Evolutionary conservation across 2,329 filamentous ascomycete genomes (phyloP), one percentile per base, ranked within the genome.

Genomic region (Pyrenochaeta sp.): DNA sequence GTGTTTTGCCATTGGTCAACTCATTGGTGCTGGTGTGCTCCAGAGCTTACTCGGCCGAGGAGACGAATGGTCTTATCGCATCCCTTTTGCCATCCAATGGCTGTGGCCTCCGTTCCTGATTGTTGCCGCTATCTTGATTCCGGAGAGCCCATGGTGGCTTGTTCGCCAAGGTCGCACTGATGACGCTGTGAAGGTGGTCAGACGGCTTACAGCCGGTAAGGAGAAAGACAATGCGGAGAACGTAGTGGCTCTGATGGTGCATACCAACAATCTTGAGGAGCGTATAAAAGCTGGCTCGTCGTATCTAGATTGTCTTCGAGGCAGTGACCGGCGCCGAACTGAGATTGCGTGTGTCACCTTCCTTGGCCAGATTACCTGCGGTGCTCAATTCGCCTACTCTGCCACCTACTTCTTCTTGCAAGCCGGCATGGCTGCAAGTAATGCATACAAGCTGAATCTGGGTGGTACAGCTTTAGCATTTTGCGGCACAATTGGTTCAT

Each of bases 241-340:
- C 0, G 81, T 95, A 49, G 81, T 96, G 48, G 54, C 62, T 10
- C 93, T 96, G 90, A 96, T 96, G 88, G 85, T 90, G 1, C 90
- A 93, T 67, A 96, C 91, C 0, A 91, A 89, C 1, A 87, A 88
- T 0, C 78, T 95, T 4, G 92, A 96, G 72, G 82, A 90, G 67
- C 78, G 83, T 71, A 87, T 91, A 14, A 54, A 45, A 37, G 78
- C 80, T 11, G 89, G 90, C 36, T 84, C 89, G 4, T 87, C 83
- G 40, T 96, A 94, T 74, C 76, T 83, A 61, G 90, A 96, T 71
- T 96, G 91, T 77, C 94, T 96, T 82, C 87, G 83, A 71, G 90
- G 91, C 10, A 83, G 84, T 15, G 86, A 95, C 69, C 80, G 87
- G 43, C 87, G 91, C 50, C 85, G 91, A n/a, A 96, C 91, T 2